phyloP scores from a whole-genome alignment of 1,284 basidiomycete species.

The Hymenochaete sp. region DNA sequence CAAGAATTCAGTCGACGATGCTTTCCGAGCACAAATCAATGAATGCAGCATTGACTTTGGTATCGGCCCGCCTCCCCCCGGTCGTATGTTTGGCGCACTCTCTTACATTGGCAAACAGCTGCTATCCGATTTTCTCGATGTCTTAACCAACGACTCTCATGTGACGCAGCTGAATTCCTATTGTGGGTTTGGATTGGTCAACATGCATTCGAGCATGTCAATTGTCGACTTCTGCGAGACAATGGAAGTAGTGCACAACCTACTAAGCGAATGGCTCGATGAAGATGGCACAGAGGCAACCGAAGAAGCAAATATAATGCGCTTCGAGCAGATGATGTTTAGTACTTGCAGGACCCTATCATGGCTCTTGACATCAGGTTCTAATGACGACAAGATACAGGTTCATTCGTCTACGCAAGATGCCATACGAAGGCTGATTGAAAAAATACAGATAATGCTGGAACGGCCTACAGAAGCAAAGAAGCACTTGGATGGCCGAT shows the following conservation, averaged over 20 bases:
- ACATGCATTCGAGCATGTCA: slow-evolving; percentile 34
- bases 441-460: background rate
- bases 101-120: slow-evolving; percentile 51
- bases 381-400: slow-evolving; percentile 28
- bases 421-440: background rate
- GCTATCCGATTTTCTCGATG: slow-evolving; percentile 43
- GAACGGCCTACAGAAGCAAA: background rate
- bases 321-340: slow-evolving; percentile 35
- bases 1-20: background rate
- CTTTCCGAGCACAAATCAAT: slow-evolving; percentile 18
- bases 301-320: slow-evolving; percentile 20
- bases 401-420: background rate
- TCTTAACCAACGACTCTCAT: slow-evolving; percentile 26
- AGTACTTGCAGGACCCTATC: slow-evolving; percentile 35
- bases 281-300: slow-evolving; percentile 9
- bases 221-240: slow-evolving; percentile 30
- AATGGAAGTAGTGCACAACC: slow-evolving; percentile 38
- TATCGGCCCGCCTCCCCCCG: slow-evolving; percentile 40
- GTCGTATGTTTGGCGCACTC: slow-evolving; percentile 37
- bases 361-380: slow-evolving; percentile 32
- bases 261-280: slow-evolving; percentile 26
- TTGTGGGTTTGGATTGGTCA: slow-evolving; percentile 29
- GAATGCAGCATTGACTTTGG: slow-evolving; percentile 42
- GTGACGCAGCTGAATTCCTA: slow-evolving; percentile 25
- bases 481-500: slow-evolving; percentile 5